phyloP scores from a whole-genome alignment of 73 alveolate genomes.

The Paramecium octaurelia region DNA sequence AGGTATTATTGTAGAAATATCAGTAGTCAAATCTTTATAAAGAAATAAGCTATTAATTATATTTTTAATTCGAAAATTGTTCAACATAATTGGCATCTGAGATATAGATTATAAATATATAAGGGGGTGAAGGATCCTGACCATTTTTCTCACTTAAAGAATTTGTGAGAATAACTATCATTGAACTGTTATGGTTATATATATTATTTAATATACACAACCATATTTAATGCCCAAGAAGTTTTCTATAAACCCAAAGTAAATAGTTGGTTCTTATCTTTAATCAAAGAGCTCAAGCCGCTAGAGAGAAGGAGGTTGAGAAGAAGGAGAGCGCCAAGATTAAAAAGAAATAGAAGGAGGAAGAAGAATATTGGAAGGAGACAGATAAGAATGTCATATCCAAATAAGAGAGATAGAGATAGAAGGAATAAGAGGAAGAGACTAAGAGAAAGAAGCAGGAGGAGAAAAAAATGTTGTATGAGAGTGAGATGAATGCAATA shows the following conservation, averaged over 20 bases:
- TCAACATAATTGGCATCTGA: constrained; percentile 14
- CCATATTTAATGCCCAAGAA: constrained; percentile 16
- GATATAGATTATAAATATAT: background rate
- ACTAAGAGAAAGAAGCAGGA: background rate
- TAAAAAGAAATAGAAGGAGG: constrained; percentile 28
- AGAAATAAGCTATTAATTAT: background rate
- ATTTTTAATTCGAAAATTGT: constrained; percentile 27
- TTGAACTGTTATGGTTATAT: background rate
- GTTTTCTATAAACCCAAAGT: constrained; percentile 9
- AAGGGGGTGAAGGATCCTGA: background rate
- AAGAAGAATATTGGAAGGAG: constrained; percentile 47
- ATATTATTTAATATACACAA: background rate
- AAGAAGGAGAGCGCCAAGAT: background rate
- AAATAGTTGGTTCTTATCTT: background rate
- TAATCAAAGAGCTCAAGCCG: background rate
- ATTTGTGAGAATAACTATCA: background rate
- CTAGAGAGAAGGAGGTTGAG: background rate
- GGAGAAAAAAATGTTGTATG: constrained; percentile 8
- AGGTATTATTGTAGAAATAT: background rate
- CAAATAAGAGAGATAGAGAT: background rate
- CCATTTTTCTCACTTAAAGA: background rate
- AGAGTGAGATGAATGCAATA: background rate
- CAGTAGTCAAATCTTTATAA: background rate
- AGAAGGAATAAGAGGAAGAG: background rate
- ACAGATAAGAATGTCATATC: background rate